Conservation (phyloP, 2,329 filamentous ascomycete species). For the Trichoderma asperellum region DNA sequence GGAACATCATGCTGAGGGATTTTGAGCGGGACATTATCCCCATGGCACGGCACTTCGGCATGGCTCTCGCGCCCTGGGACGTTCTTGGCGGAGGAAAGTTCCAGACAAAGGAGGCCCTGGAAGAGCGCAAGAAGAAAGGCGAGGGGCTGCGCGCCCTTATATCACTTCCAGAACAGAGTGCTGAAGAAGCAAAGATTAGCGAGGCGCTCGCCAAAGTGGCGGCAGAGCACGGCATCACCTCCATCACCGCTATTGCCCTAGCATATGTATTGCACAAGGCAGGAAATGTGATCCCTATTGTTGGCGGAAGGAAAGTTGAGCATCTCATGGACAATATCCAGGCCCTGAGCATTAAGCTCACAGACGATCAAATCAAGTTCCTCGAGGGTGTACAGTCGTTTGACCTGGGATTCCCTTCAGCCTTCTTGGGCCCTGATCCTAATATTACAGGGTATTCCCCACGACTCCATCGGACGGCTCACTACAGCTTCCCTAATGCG, state of each 20-base stretch:
- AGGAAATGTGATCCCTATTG: constrained; percentile 63
- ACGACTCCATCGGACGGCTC: constrained; percentile 2
- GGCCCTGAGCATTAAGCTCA: constrained; percentile 56
- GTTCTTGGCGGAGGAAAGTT: constrained; percentile 45
- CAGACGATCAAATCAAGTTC: constrained; percentile 56
- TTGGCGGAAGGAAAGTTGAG: constrained; percentile 63
- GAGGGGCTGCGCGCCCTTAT: background rate
- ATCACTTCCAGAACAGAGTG: background rate
- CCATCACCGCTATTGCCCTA: constrained; percentile 46
- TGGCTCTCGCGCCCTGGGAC: constrained; percentile 53
- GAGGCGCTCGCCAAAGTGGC: constrained; percentile 30
- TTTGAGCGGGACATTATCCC: constrained; percentile 42
- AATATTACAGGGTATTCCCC: background rate
- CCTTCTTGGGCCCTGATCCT: constrained; percentile 6
- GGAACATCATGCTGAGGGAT: constrained; percentile 36
- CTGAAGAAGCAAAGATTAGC: constrained; percentile 32
- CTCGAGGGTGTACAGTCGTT: constrained; percentile 59
- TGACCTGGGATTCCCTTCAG: constrained; percentile 51
- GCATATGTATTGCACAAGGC: constrained; percentile 65
- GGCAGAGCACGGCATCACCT: constrained; percentile 6
- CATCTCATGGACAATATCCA: constrained; percentile 66
- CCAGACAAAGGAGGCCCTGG: constrained; percentile 16
- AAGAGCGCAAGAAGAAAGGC: constrained; percentile 4
- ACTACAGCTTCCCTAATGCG: constrained; percentile 1
- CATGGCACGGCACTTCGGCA: constrained; percentile 39